These are phyloP conservation scores for Chlamydomonas sphaeroides DNA, from an alignment of 139 green algal species.

Conservation along the genomic window DNA sequence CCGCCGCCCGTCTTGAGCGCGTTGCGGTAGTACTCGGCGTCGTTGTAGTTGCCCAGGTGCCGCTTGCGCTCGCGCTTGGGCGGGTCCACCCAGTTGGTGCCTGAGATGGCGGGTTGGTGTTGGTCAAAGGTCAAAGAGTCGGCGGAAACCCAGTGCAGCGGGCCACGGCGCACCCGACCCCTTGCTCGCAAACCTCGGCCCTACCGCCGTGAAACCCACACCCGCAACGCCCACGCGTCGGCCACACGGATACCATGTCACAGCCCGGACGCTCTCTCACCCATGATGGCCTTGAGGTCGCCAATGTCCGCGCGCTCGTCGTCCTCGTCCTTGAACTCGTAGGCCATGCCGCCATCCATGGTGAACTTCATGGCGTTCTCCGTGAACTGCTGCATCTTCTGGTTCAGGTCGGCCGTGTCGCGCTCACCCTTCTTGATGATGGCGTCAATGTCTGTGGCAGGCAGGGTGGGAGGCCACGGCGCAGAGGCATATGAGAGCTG, in stretches of 20 bases:
- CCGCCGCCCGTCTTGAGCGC: slow-evolving; percentile 48
- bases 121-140: too few relatives aligned
- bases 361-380: slow-evolving; percentile 96
- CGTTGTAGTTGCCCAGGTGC: slow-evolving; percentile 84
- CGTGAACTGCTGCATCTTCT: slow-evolving; percentile 97
- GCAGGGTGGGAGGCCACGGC: too few relatives aligned
- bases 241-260: too few relatives aligned
- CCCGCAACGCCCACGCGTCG: too few relatives aligned
- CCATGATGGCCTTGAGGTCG: slow-evolving; percentile 63
- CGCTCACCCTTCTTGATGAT: slow-evolving; percentile 96
- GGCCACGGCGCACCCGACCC: too few relatives aligned
- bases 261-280: too few relatives aligned
- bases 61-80: slow-evolving; percentile 96
- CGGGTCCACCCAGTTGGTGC: slow-evolving; percentile 94
- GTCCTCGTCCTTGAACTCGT: slow-evolving; percentile 90
- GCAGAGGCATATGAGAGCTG: too few relatives aligned
- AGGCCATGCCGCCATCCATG: slow-evolving; percentile 90
- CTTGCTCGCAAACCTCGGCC: too few relatives aligned
- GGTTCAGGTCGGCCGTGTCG: slow-evolving; percentile 90
- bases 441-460: slow-evolving; percentile 91
- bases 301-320: slow-evolving; percentile 57
- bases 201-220: too few relatives aligned
- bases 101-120: too few relatives aligned
- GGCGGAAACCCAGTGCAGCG: too few relatives aligned
- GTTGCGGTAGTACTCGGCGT: slow-evolving; percentile 59